Evolutionary conservation across 495 filamentous ascomycete genomes (phyloP).

Genomic region (Neurospora sp.): DNA sequence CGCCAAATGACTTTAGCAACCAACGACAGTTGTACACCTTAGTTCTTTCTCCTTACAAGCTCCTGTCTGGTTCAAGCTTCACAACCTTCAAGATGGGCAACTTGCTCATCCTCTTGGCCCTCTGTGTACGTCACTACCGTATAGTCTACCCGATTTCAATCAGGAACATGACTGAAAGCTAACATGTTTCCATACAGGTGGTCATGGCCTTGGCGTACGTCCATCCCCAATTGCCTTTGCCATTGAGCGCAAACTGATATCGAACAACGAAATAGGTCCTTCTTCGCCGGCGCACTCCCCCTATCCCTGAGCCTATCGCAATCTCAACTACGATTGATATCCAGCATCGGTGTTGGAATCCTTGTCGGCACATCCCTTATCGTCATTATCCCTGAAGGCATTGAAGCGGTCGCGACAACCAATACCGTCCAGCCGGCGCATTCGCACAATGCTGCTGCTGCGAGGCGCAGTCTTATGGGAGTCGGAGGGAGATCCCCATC

Average conservation of each 20-base stretch:
- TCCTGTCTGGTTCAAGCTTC: background rate
- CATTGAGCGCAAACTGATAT: constrained; percentile 15
- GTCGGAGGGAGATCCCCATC: background rate
- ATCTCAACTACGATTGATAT: constrained; percentile 79
- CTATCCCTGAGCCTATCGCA: constrained; percentile 83
- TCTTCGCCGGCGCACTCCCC: constrained; percentile 86
- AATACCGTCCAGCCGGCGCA: constrained; percentile 34
- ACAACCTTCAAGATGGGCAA: constrained; percentile 49
- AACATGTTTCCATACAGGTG: constrained; percentile 30
- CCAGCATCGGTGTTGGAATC: constrained; percentile 87
- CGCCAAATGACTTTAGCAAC: background rate
- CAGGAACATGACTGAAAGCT: constrained; percentile 12
- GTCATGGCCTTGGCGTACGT: constrained; percentile 93
- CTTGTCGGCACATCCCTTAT: constrained; percentile 91
- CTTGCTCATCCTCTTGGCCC: constrained; percentile 72
- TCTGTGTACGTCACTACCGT: constrained; percentile 40
- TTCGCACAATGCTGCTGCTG: constrained; percentile 20
- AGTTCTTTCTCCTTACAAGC: background rate
- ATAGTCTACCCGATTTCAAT: background rate
- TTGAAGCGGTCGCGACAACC: constrained; percentile 73
- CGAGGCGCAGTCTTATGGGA: background rate
- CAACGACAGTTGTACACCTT: background rate
- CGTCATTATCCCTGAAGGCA: constrained; percentile 94
- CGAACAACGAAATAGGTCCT: constrained; percentile 53
- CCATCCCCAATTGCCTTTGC: background rate